phyloP scores from a whole-genome alignment of 306 rosid species.

The Mimosa bimucronata region DNA sequence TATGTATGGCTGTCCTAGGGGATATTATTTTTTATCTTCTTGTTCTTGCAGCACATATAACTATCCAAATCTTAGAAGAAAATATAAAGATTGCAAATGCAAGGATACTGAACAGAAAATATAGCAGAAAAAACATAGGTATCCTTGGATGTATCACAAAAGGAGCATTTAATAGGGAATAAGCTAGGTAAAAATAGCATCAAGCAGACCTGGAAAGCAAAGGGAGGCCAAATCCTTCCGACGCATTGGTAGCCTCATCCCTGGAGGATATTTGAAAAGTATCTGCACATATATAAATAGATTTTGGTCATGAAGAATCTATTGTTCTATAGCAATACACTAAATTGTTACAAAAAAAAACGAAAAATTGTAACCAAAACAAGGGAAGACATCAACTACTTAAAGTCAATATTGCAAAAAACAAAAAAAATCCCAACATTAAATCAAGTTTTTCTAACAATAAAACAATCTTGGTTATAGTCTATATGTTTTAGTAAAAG shows the following conservation, averaged over 20 bases:
- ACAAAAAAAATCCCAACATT: constrained; percentile 30
- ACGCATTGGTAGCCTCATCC: constrained; percentile 69
- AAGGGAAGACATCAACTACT: constrained; percentile 13
- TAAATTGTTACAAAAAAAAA: constrained; percentile 2
- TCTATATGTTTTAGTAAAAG: background rate
- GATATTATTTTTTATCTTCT: background rate
- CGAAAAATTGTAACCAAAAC: constrained; percentile 16
- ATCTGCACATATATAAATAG: constrained; percentile 53
- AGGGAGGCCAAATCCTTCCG: constrained; percentile 78
- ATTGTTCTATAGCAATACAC: constrained; percentile 24
- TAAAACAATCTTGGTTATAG: background rate
- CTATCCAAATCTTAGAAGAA: background rate
- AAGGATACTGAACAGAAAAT: background rate
- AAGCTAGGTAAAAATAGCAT: constrained; percentile 22
- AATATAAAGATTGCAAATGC: background rate
- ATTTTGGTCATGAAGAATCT: constrained; percentile 34
- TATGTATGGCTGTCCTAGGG: background rate
- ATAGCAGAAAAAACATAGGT: background rate
- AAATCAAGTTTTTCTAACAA: background rate
- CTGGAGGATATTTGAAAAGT: constrained; percentile 89
- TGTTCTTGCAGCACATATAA: background rate
- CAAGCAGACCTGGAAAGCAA: constrained; percentile 91
- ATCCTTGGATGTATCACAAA: background rate
- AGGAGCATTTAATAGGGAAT: constrained; percentile 5
- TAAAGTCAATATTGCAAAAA: background rate